phyloP scores from a whole-genome alignment of 2,329 filamentous ascomycete genomes.

The Dryadomyces sulphureus region DNA sequence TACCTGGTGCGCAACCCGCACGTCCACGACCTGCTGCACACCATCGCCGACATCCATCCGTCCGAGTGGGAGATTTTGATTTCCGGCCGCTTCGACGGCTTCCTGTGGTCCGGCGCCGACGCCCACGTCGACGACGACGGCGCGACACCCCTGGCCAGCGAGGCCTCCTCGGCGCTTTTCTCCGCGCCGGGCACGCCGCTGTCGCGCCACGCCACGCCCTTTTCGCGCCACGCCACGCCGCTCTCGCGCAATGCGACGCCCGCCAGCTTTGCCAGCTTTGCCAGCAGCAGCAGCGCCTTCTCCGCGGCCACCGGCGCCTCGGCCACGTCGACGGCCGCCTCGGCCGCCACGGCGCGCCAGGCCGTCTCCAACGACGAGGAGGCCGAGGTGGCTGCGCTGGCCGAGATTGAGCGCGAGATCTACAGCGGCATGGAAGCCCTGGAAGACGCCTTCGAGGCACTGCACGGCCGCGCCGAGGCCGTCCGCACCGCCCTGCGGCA shows the following conservation, averaged over 20 bases:
- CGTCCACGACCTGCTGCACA: constrained; percentile 75
- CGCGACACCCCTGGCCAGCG: background rate
- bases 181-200: background rate
- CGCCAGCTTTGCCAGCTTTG: constrained; percentile 15
- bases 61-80: constrained; percentile 96
- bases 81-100: constrained; percentile 88
- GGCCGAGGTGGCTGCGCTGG: constrained; percentile 76
- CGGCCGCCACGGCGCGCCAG: constrained; percentile 34
- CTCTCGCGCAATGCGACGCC: constrained; percentile 38
- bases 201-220: constrained; percentile 12
- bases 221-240: constrained; percentile 22
- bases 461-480: constrained; percentile 73
- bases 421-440: constrained; percentile 88
- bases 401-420: constrained; percentile 85
- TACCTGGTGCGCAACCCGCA: constrained; percentile 72
- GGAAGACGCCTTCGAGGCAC: constrained; percentile 82
- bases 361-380: constrained; percentile 85
- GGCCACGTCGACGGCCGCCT: constrained; percentile 24
- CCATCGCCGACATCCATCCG: constrained; percentile 71
- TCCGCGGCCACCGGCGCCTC: constrained; percentile 23
- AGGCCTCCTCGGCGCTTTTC: background rate
- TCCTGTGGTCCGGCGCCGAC: constrained; percentile 86
- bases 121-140: constrained; percentile 20
- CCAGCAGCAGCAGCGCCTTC: background rate
- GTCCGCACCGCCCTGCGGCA: constrained; percentile 69